Conservation (phyloP, 2,329 filamentous ascomycete genomes). For the Alternaria arbusti region DNA sequence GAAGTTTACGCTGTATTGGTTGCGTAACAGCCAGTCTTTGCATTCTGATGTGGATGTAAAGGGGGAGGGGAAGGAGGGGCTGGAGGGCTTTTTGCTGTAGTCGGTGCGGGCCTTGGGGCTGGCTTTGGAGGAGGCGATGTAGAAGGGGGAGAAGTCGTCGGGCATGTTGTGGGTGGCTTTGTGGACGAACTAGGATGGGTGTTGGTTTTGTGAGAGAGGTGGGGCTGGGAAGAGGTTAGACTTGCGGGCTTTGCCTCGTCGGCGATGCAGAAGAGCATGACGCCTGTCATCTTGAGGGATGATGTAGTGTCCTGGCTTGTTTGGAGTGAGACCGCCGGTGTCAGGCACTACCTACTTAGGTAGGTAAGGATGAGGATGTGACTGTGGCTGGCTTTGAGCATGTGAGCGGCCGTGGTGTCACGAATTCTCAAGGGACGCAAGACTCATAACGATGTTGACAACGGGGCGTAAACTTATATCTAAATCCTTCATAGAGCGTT, state of each 20-base stretch:
- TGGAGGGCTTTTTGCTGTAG: background rate
- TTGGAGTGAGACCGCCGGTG: background rate
- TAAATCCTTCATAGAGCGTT: background rate
- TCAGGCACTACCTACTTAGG: too few relatives aligned
- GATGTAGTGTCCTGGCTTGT: background rate
- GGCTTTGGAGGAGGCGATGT: background rate
- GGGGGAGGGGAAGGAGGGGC: background rate
- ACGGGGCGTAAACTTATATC: background rate
- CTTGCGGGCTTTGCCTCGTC: background rate
- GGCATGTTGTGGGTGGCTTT: background rate
- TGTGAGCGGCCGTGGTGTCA: background rate
- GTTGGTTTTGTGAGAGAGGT: background rate
- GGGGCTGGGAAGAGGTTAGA: background rate
- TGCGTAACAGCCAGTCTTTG: background rate
- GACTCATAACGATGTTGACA: background rate
- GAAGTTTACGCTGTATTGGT: background rate
- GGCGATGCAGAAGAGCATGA: background rate
- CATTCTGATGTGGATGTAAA: background rate
- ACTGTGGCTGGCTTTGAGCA: background rate
- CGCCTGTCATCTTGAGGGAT: background rate
- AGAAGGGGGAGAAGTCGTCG: background rate
- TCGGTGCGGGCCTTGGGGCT: background rate
- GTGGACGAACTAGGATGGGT: background rate
- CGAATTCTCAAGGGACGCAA: background rate
- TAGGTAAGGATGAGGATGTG: too few relatives aligned